Base-by-base conservation (phyloP, 1,284 basidiomycete genomes). In the Sporisorium graminicola region DNA sequence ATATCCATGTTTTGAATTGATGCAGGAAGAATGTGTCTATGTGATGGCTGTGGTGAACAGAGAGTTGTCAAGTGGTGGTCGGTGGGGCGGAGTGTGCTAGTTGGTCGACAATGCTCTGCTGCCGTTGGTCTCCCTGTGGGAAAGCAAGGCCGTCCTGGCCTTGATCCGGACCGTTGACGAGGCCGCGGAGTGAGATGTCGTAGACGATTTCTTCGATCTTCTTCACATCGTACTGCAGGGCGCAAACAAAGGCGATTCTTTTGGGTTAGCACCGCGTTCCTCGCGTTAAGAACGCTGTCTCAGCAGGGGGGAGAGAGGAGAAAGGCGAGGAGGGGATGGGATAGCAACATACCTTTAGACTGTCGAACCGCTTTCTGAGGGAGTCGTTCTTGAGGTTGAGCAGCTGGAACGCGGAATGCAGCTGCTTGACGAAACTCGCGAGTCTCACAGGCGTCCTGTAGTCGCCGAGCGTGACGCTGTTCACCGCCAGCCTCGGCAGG, bases 321-420 rank as follows among this genome's bases (percentile, higher is more conserved):
- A n/a, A n/a, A n/a, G n/a, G n/a, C n/a, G n/a, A n/a, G n/a, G n/a
- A n/a, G n/a, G n/a, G n/a, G n/a, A n/a, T 31, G 22, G n/a, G n/a
- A 22, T n/a, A n/a, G n/a, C 24, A 5, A 58, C 76, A 20, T 58
- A 81, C 81, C 66, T 85, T 86, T 53, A 86, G 73, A 12, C 70
- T 70, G 62, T 86, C 85, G 65, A 82, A 84, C 22, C 84, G 60
- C 54, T 83, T 85, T 20, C 83, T 60, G 26, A 85, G 54, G 0
- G 43, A 42, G 60, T 86, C 84, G 51, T 86, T 86, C 59, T 85
- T 85, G 6, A 86, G 71, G 43, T 86, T 85, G 2, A 86, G 61
- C 49, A 85, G 55, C 51, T 82, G 80, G 53, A 86, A 85, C 8
- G 80, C 83, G 12, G 75, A 59, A 43, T 84, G 77, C 7, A 86